Evolutionary conservation across 495 filamentous ascomycete genomes (phyloP), one percentile per base, ranked within the genome.

Genomic region (Corynascus novoguineensis): DNA sequence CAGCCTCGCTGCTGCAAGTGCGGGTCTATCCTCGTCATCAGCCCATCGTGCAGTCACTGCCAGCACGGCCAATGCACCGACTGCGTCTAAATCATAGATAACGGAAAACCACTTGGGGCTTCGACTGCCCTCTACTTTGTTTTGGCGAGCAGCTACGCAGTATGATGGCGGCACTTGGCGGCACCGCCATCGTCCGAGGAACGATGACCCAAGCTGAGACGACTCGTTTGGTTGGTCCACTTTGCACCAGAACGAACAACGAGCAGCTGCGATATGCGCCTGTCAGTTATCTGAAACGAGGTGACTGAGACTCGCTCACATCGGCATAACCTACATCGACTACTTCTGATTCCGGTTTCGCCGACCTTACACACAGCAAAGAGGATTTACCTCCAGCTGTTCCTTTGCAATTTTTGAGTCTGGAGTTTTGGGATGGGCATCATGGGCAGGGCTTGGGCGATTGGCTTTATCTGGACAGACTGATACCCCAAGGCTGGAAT

Each of bases 11-110:
- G 75, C 72, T 76, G 73, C 68, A 64, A 75, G 57, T 77, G 75
- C 65, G 73, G 74, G 17, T 60, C 69, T 53, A 70, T 77, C 52
- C 73, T 77, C 53, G 75, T 77, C 64, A 77, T 77, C 68, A 77
- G 73, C 71, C 71, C 57, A 37, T 53, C 61, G 35, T 77, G 75
- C 67, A 60, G 61, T 12, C 70, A 72, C 66, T 77, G 75, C 66
- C 68, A 65, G 37, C 75, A 77, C 60, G 58, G 60, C 51, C 70
- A 76, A 48, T 77, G 75, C 66, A 46, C 58, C 35, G 67, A 75
- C 35, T 77, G 75, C 59, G 41, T 69, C 57, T 77, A 65, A 72
- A 25, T 11, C 17, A 0, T 9, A 5, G n/a, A 4, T 17, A 15
- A 5, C 37, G 37, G 21, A 15, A 14, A 15, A 21, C 10, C 29